Percentiles rank a stretch among this genome's conserved stretches.
These are phyloP conservation scores for Vitellaria paradoxa DNA, from an alignment of 179 eudicot species.

Conservation along the genomic window DNA sequence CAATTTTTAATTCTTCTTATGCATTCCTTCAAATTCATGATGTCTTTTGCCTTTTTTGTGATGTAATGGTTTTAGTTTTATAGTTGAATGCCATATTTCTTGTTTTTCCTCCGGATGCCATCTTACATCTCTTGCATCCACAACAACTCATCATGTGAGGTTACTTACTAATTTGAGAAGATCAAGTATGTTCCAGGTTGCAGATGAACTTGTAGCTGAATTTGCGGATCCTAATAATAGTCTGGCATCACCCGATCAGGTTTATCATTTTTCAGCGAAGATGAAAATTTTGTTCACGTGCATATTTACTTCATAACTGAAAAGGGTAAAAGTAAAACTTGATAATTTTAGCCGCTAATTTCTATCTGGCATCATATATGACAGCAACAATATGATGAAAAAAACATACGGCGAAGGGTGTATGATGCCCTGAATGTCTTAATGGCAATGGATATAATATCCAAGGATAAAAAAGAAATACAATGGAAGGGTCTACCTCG, in stretches of 20 bases:
- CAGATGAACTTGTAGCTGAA: slow-evolving; percentile 95
- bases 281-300: neutral
- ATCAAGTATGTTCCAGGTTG: slow-evolving; percentile 57
- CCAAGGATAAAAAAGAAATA: slow-evolving; percentile 90
- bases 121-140: neutral
- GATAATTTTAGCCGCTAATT: slow-evolving; percentile 2
- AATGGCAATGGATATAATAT: slow-evolving; percentile 97
- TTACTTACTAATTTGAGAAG: neutral
- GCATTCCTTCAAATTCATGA: neutral
- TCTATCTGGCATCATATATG: slow-evolving; percentile 16
- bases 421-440: slow-evolving; percentile 93
- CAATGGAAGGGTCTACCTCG: slow-evolving; percentile 95
- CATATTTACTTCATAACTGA: neutral
- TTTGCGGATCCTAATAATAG: slow-evolving; percentile 63
- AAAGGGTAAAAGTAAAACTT: neutral
- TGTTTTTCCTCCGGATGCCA: neutral
- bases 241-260: slow-evolving; percentile 57
- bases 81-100: neutral
- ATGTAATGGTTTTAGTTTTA: neutral
- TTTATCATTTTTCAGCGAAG: slow-evolving; percentile 14
- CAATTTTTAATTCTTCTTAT: no score
- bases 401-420: slow-evolving; percentile 89
- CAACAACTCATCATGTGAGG: neutral
- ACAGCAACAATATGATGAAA: slow-evolving; percentile 80
- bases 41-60: neutral